A percentile compares a stretch with the other conserved stretches of the same genome.
phyloP scores from a whole-genome alignment of 2,329 filamentous ascomycete genomes.

The Metarhizium sp. region DNA sequence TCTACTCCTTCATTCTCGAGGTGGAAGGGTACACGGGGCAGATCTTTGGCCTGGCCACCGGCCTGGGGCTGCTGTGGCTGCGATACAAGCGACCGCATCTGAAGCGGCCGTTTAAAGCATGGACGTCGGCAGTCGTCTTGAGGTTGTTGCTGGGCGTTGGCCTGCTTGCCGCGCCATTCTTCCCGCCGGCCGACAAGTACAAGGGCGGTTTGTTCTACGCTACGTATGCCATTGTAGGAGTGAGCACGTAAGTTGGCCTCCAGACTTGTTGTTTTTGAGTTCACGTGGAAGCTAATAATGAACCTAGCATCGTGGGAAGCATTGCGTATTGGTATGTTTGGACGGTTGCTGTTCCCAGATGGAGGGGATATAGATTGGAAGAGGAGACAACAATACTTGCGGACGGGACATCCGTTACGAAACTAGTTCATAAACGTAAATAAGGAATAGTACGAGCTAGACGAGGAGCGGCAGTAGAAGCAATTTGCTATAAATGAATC shows the following conservation, averaged over 20 bases:
- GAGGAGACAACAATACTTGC: constrained; percentile 49
- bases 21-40: constrained; percentile 61
- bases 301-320: constrained; percentile 43
- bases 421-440: constrained; percentile 27
- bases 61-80: constrained; percentile 50
- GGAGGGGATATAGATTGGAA: constrained; percentile 51
- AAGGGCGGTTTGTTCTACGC: constrained; percentile 41
- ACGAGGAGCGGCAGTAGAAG: background rate
- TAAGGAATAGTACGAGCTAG: background rate
- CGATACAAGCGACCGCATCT: constrained; percentile 50
- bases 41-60: constrained; percentile 48
- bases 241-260: constrained; percentile 36
- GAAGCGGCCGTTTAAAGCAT: constrained; percentile 55
- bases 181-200: constrained; percentile 42
- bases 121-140: constrained; percentile 49
- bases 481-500: background rate
- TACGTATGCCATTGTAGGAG: constrained; percentile 43
- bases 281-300: background rate
- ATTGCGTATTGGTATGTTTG: constrained; percentile 61
- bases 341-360: constrained; percentile 50
- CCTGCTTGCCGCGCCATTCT: constrained; percentile 52
- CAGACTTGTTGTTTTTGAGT: background rate
- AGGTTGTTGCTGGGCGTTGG: constrained; percentile 43
- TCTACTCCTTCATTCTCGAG: constrained; percentile 66
- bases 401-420: constrained; percentile 60